Evolutionary conservation across 257 asterid genomes (phyloP), one percentile per base, ranked within the genome.

Genomic region (Mentha longifolia): DNA sequence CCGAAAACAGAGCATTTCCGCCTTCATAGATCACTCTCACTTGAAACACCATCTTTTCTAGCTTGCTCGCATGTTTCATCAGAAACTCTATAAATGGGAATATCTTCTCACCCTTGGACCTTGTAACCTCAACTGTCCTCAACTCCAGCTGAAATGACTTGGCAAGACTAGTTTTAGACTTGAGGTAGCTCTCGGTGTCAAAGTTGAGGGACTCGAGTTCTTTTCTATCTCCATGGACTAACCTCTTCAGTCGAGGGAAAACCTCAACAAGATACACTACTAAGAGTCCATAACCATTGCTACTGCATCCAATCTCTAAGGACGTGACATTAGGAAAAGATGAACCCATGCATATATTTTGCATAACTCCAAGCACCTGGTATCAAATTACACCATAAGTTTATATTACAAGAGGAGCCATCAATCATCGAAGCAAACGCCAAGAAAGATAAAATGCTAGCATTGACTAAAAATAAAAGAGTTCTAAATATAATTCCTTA

Each of bases 41-140:
- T 30, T 3, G 22, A 7, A 67, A 19, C 52, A 67, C 63, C 6
- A 67, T 9, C 52, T 17, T 67, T 20, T 67, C 73, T 10, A 51
- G 73, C 25, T 13, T 52, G 52, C 37, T 19, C 15, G 51, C 25
- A n/a, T n/a, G n/a, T n/a, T n/a, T n/a, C n/a, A n/a, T n/a, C n/a
- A n/a, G n/a, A n/a, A n/a, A n/a, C n/a, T 19, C 73, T 12, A 67
- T 17, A 1, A 67, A 33, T 7, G 16, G 14, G 12, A 12, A 67
- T 37, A 67, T 52, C 5, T 16, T 6, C 0, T 2, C 31, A 3
- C 0, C 2, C 1, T 51, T 2, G 2, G 0, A 0, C 9, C 63
- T 51, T 0, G 7, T 19, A 17, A 35, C 39, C 25, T 52, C 61
- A 16, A 37, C 7, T 7, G 63, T 37, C 52, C 46, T 67, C 25